Conservation (phyloP, 2,329 filamentous ascomycete genomes). For the Fusarium nematophilum region DNA sequence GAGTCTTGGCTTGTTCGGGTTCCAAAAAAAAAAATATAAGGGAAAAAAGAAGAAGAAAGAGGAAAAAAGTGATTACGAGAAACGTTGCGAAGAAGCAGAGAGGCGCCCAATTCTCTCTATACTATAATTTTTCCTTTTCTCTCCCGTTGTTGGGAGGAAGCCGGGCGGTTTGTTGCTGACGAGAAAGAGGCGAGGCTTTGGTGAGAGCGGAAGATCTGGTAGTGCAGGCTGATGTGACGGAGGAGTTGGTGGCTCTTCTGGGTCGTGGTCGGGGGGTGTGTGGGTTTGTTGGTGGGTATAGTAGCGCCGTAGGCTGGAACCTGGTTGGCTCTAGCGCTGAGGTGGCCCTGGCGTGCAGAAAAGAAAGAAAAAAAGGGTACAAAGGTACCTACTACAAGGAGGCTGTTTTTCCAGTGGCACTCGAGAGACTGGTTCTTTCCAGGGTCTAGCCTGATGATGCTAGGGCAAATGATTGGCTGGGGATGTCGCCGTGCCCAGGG, state of each 20-base stretch:
- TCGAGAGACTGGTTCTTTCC: background rate
- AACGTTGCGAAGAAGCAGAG: no score
- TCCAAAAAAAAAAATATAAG: background rate
- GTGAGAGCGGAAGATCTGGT: constrained; percentile 36
- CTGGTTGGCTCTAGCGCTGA: background rate
- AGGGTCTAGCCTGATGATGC: constrained; percentile 18
- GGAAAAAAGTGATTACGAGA: background rate
- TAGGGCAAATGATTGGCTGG: constrained; percentile 7
- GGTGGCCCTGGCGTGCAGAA: background rate
- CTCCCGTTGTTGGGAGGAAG: background rate
- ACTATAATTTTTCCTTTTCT: background rate
- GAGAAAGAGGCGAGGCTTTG: constrained; percentile 31
- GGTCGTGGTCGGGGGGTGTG: constrained; percentile 11
- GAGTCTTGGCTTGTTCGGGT: constrained; percentile 16
- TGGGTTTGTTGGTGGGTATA: constrained; percentile 18
- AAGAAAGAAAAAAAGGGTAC: no score
- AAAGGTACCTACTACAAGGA: no score
- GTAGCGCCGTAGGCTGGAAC: background rate
- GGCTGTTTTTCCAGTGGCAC: no score
- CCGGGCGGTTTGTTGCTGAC: constrained; percentile 28
- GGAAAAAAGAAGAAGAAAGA: constrained; percentile 9
- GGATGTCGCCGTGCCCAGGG: constrained; percentile 10
- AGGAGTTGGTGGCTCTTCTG: constrained; percentile 30
- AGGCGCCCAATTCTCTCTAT: constrained; percentile 5
- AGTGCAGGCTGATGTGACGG: constrained; percentile 40